A percentile compares a stretch with the other conserved stretches of the same genome.
Evolutionary conservation across 2,329 filamentous ascomycete species (phyloP).

Genomic region (Nigrospora osmanthi): DNA sequence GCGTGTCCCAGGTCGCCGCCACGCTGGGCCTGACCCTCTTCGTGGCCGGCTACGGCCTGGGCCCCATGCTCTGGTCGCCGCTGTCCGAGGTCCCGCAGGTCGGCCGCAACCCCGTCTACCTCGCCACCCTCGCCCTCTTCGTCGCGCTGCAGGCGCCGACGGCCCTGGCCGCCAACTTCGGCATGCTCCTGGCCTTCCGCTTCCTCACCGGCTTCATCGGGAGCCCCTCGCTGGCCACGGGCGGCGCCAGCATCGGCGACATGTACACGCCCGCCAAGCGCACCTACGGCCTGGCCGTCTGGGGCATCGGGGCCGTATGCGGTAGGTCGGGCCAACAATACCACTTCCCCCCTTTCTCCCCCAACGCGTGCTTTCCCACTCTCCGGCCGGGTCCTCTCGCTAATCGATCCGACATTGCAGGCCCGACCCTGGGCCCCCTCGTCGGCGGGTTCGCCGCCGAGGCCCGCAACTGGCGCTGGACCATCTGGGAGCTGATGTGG

Average conservation of each 20-base stretch:
- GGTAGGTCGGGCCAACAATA: constrained; percentile 7
- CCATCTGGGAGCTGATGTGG: constrained; percentile 41
- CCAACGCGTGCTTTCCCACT: too few species aligned
- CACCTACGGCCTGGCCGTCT: constrained; percentile 34
- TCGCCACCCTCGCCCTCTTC: constrained; percentile 49
- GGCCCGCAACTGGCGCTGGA: constrained; percentile 38
- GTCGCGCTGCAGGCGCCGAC: constrained; percentile 46
- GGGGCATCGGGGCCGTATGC: constrained; percentile 28
- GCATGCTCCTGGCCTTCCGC: constrained; percentile 41
- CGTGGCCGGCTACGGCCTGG: constrained; percentile 18
- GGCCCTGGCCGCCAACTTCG: constrained; percentile 44
- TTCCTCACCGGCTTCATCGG: constrained; percentile 42
- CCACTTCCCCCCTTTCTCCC: too few species aligned
- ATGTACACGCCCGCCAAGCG: constrained; percentile 26
- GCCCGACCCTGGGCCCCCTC: constrained; percentile 40
- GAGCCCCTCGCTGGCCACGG: constrained; percentile 17
- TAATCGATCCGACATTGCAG: background rate
- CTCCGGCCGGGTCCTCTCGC: too few species aligned
- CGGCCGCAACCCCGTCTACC: constrained; percentile 50
- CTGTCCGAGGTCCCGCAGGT: constrained; percentile 50
- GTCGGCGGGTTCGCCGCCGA: constrained; percentile 37
- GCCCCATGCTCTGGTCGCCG: constrained; percentile 48
- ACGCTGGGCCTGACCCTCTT: constrained; percentile 16
- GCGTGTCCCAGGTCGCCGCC: constrained; percentile 10
- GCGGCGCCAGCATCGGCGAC: constrained; percentile 17